Percentiles rank a stretch among this genome's conserved stretches.
These are phyloP conservation scores for Wickerhamiella azyma DNA, from an alignment of 805 yeast species.

Conservation along the genomic window DNA sequence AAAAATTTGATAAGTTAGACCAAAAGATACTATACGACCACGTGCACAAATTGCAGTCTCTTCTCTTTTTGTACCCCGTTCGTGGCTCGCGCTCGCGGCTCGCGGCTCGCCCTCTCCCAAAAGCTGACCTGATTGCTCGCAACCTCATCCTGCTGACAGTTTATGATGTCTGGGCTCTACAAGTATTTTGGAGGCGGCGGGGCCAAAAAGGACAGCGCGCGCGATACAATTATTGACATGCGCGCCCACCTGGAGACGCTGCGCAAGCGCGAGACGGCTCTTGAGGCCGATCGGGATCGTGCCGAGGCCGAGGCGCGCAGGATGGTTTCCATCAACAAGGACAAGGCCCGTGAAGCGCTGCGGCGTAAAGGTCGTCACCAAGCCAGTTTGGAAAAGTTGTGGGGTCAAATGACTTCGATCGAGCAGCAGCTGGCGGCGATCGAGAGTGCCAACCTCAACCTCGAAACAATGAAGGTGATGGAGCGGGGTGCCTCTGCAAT, in stretches of 20 bases:
- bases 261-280: slow-evolving; percentile 66
- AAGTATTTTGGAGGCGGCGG: slow-evolving; percentile 41
- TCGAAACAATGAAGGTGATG: slow-evolving; percentile 98
- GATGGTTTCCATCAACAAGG: slow-evolving; percentile 55
- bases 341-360: slow-evolving; percentile 73
- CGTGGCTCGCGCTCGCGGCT: too few species aligned
- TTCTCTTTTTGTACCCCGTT: too few species aligned
- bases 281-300: slow-evolving; percentile 69
- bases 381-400: slow-evolving; percentile 60
- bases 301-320: slow-evolving; percentile 72
- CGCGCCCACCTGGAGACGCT: slow-evolving; percentile 82
- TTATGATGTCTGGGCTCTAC: slow-evolving; percentile 4
- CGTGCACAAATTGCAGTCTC: too few species aligned
- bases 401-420: slow-evolving; percentile 76
- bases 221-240: slow-evolving; percentile 79
- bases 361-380: slow-evolving; percentile 79
- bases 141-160: background rate
- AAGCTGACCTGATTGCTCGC: background rate
- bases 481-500: slow-evolving; percentile 93
- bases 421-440: slow-evolving; percentile 84
- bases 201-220: slow-evolving; percentile 69
- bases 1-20: too few species aligned
- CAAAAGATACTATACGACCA: too few species aligned
- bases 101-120: too few species aligned
- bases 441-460: slow-evolving; percentile 88